Conservation (phyloP, 148 eudicot genomes). For the Tetragonia tetragonoides region DNA sequence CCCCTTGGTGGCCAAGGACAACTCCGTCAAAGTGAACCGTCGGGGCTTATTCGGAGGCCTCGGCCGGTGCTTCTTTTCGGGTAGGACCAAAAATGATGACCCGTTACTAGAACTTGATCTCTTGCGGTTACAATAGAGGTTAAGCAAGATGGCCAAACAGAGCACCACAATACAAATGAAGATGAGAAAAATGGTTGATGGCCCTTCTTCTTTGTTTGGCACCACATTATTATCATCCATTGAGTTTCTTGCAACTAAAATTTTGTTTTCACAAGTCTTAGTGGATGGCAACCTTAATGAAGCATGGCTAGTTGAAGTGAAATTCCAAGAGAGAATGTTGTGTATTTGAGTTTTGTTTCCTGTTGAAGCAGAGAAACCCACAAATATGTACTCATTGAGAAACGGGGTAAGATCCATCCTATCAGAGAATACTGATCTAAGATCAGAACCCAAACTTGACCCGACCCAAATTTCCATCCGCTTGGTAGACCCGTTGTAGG, state of each 20-base stretch:
- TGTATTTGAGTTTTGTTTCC: constrained; percentile 69
- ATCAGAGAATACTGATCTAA: constrained; percentile 47
- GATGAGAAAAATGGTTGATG: constrained; percentile 46
- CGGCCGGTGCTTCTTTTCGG: constrained; percentile 45
- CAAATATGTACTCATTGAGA: constrained; percentile 79
- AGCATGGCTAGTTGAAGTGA: constrained; percentile 56
- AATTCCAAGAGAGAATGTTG: constrained; percentile 72
- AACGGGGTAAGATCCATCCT: constrained; percentile 49
- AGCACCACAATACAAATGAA: constrained; percentile 59
- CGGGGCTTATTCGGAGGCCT: constrained; percentile 66
- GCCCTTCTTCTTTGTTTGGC: constrained; percentile 20
- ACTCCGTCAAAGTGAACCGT: constrained; percentile 47
- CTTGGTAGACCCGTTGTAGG: constrained; percentile 46
- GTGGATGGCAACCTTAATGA: constrained; percentile 48
- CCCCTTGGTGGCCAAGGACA: constrained; percentile 54
- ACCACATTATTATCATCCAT: not conserved
- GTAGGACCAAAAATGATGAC: constrained; percentile 19
- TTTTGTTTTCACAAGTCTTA: constrained; percentile 51
- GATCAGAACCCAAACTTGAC: constrained; percentile 21
- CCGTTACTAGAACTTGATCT: constrained; percentile 15
- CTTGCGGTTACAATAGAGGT: constrained; percentile 44
- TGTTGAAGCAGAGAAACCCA: constrained; percentile 85
- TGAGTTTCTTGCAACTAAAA: constrained; percentile 27
- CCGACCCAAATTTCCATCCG: constrained; percentile 51
- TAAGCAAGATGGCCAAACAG: constrained; percentile 33